Base-by-base conservation (phyloP, 2,329 filamentous ascomycete genomes). In the Gaeumannomyces sp. region DNA sequence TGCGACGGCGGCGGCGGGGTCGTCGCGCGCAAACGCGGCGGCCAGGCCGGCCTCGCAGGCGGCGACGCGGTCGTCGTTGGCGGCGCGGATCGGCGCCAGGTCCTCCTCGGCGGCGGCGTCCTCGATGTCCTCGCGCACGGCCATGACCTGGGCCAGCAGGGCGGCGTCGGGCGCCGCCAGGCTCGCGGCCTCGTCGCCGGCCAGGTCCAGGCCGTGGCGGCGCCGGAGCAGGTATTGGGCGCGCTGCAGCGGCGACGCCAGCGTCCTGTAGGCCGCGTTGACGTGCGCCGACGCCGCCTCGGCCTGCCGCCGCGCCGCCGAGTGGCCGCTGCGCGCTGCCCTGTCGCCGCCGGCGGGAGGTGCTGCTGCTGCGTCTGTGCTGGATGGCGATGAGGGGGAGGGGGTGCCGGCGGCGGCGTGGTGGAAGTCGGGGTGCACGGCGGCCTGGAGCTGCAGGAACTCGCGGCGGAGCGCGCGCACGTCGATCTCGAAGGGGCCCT, bases 251-350 rank as follows among this genome's bases (percentile, higher is more conserved):
- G 95, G 93, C 70, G 89, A 86, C 62, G 85, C 80, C 0, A 99
- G 84, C 3, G 93, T 97, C 72, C 87, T 89, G 82, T 96, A 98
- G 0, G 95, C 95, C 69, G 93, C 89, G 81, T 98, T 98, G 75
- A 98, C 93, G 31, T 86, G 84, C 10, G 92, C 85, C 13, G 90
- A 95, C n/a, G 88, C 80, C 0, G 87, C 90, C 75, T 96, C 91
- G 27, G 93, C 92, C 61, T 83, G 72, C 31, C 70, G 65, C 74
- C 78, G 70, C 68, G 72, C 68, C 28, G 56, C 53, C 3, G 71
- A 67, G 64, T 68, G 66, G 5, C 35, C 27, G 22, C 27, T 16
- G 61, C 63, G 16, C 8, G 59, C 62, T 60, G n/a, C n/a, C n/a
- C n/a, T n/a, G n/a, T n/a, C n/a, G n/a, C n/a, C n/a, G n/a, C n/a